A percentile compares a stretch with the other conserved stretches of the same genome.
phyloP scores from a whole-genome alignment of 805 yeast genomes.

The Candida saitoana region DNA sequence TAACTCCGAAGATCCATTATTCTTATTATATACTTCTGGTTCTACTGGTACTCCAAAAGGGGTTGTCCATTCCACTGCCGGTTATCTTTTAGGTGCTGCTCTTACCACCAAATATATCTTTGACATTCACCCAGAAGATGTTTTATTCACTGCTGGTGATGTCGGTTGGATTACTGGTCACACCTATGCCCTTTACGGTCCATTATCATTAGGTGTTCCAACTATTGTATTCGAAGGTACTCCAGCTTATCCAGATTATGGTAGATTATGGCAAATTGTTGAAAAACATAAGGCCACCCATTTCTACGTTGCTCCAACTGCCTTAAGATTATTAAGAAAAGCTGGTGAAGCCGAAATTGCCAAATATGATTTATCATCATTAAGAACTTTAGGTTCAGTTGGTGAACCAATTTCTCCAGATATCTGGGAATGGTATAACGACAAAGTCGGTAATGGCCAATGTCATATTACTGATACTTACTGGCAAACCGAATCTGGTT shows the following conservation, averaged over 20 bases:
- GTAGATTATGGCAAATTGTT: constrained; percentile 77
- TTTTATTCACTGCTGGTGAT: constrained; percentile 83
- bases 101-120: constrained; percentile 71
- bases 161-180: constrained; percentile 93
- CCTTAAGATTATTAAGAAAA: constrained; percentile 69
- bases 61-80: constrained; percentile 77
- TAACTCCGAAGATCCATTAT: constrained; percentile 75
- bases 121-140: constrained; percentile 71
- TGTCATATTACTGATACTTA: constrained; percentile 78
- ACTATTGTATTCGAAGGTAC: constrained; percentile 83
- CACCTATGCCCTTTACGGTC: constrained; percentile 79
- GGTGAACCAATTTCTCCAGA: constrained; percentile 87
- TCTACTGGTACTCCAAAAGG: constrained; percentile 90
- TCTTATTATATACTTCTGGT: constrained; percentile 79
- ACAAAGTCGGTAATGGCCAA: constrained; percentile 63
- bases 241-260: constrained; percentile 77
- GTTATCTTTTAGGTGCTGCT: constrained; percentile 70
- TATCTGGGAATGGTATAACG: constrained; percentile 84
- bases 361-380: constrained; percentile 56
- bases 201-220: constrained; percentile 70
- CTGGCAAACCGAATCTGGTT: constrained; percentile 88
- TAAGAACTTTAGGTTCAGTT: constrained; percentile 74
- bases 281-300: constrained; percentile 69
- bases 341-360: constrained; percentile 65
- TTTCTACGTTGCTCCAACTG: constrained; percentile 83